Base-by-base conservation (phyloP, 345 rosid genomes). In the Hevea brasiliensis region DNA sequence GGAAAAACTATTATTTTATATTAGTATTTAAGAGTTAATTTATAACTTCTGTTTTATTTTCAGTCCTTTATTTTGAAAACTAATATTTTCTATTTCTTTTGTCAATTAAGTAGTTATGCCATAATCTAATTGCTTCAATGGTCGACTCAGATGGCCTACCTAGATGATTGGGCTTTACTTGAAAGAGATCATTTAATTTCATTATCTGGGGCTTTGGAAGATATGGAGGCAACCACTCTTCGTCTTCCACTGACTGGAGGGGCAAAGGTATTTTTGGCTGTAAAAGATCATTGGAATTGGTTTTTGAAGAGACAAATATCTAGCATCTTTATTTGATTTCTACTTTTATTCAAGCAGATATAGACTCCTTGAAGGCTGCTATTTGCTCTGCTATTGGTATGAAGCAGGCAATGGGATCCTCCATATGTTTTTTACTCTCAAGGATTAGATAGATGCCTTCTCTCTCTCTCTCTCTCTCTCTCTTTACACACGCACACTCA, bases 211-310 rank as follows among this genome's bases (percentile, higher is more conserved):
- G 91, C 90, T 63, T 85, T 87, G 63, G 89, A 92, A 80, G 98
- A 92, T 89, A 80, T 96, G 73, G 89, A 93, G 84, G 96, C 98
- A 2, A 88, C 87, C 82, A 93, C 99, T 66, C 89, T 88, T 65
- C 97, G 92, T 57, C 85, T 96, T 80, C 99, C 99, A n/a, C 74
- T 91, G 14, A 88, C 89, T 42, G 91, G 89, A 71, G 98, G 96
- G 77, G 90, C 98, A 83, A 87, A 84, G 88, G 99, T 93, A 82
- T 21, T 78, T 71, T 72, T 14, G 24, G 24, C 77, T 75, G 61
- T 69, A 37, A 40, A 50, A 41, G 37, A 63, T 61, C 9, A 42
- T 20, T 26, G 56, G 47, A 41, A 35, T 56, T 66, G 10, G 65
- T 60, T 66, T 67, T 64, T 48, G 44, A 68, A 57, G 71, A 35